phyloP scores from a whole-genome alignment of 805 yeast species.

The Saccharomycopsis javanensis region DNA sequence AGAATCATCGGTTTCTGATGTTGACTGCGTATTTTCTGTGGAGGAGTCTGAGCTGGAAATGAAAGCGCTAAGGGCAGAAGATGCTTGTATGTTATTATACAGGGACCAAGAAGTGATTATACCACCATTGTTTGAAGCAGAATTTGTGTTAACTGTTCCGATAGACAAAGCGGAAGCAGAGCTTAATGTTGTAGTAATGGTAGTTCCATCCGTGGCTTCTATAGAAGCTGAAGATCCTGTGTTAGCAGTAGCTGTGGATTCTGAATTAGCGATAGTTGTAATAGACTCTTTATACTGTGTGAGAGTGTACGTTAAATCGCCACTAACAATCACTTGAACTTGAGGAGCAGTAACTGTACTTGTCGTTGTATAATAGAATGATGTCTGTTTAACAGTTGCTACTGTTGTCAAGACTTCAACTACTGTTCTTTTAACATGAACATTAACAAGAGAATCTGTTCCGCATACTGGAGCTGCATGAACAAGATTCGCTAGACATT shows the following conservation, averaged over 20 bases:
- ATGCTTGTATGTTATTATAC: neutral
- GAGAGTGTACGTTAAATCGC: slow-evolving; percentile 41
- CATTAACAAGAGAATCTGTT: slow-evolving; percentile 2
- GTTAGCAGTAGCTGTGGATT: neutral
- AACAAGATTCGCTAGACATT: neutral
- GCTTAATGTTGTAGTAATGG: slow-evolving; percentile 14
- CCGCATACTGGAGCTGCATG: slow-evolving; percentile 16
- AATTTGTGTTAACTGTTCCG: slow-evolving; percentile 9
- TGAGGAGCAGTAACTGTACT: slow-evolving; percentile 42
- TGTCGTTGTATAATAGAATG: slow-evolving; percentile 23
- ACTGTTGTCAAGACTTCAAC: slow-evolving; percentile 22
- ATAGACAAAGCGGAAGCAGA: slow-evolving; percentile 20
- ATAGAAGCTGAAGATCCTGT: neutral
- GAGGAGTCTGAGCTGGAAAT: slow-evolving; percentile 27
- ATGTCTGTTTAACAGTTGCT: slow-evolving; percentile 31
- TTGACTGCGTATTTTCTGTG: slow-evolving; percentile 4
- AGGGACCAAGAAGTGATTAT: slow-evolving; percentile 27
- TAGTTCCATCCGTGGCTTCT: neutral
- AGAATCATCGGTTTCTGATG: slow-evolving; percentile 22
- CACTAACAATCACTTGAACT: slow-evolving; percentile 38
- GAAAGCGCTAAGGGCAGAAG: slow-evolving; percentile 28
- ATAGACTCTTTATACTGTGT: slow-evolving; percentile 29
- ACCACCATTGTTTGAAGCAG: slow-evolving; percentile 14
- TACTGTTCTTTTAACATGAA: slow-evolving; percentile 15
- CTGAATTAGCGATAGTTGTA: slow-evolving; percentile 26